Evolutionary conservation across 805 yeast species (phyloP), one percentile per base, ranked within the genome.

Genomic region (Hanseniaspora occidentalis): DNA sequence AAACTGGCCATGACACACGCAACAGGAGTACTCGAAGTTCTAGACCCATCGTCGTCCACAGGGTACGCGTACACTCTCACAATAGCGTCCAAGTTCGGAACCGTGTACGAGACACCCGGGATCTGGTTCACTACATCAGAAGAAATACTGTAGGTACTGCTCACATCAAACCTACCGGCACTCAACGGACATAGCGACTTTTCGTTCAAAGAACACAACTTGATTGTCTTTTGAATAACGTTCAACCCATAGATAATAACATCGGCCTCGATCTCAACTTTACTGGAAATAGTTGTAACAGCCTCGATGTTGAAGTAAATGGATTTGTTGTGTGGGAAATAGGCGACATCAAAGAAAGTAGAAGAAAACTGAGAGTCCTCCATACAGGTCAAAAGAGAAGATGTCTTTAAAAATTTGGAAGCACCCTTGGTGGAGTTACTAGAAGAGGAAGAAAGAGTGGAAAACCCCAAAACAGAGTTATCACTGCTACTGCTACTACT

Each of bases 41-140:
- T 26, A 17, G n/a, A 11, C 13, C 44, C 44, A 5, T 71, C 64
- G 51, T 73, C 76, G 37, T 62, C 61, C 13, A 61, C 53, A 24
- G 73, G 57, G 56, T 77, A 75, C 3, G 81, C 80, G 16, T 73
- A 59, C 31, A 94, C 88, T 47, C 78, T 66, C 22, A 88, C 96
- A 45, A 82, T 73, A 3, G 96, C 99, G 55, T 92, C 99, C 49
- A 92, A 66, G 60, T 92, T 95, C 0, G 99, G 99, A 40, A 92
- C 72, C 1, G 89, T 77, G 61, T 77, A 92, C 2, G 96, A 96
- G 18, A 92, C 67, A 8, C 77, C 71, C 1, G 98, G 98, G 43
- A 92, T 71, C 44, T 70, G 61, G 10, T 62, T 57, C 4, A 71
- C 59, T 41, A 76, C 52, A 21, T 62, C 58, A 1, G 44, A 21